Evolutionary conservation across 2,329 filamentous ascomycete genomes (phyloP).

Genomic region (Teratosphaeria destructans): DNA sequence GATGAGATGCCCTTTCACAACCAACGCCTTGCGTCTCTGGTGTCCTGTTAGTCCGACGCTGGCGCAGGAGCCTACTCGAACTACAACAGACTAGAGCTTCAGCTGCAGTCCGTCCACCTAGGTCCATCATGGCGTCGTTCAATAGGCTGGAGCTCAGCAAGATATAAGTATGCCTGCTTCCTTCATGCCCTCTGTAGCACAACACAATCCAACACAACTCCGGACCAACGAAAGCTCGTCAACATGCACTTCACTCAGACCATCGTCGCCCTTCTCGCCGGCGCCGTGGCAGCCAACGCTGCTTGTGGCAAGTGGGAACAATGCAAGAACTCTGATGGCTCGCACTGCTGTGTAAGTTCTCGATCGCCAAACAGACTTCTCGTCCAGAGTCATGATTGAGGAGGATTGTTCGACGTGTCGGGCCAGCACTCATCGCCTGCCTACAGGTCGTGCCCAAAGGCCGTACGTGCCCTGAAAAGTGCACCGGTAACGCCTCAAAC

Average conservation of each 20-base stretch:
- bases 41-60: neutral
- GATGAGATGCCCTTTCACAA: neutral
- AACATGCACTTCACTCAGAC: neutral
- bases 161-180: neutral
- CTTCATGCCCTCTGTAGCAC: neutral
- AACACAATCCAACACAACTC: neutral
- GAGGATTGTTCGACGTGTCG: neutral
- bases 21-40: neutral
- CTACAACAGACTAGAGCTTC: neutral
- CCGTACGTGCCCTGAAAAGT: neutral
- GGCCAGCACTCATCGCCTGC: neutral
- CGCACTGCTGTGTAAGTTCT: neutral
- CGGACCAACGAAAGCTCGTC: neutral
- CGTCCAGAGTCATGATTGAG: neutral
- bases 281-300: neutral
- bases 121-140: neutral
- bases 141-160: neutral
- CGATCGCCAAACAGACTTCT: neutral
- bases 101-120: neutral
- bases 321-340: neutral
- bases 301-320: neutral
- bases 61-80: neutral
- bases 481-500: neutral
- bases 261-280: neutral
- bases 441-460: neutral